Percentiles rank a stretch among this genome's conserved stretches.
Conservation (phyloP, 23 red algal genomes). For the Gracilariopsis chorda region DNA sequence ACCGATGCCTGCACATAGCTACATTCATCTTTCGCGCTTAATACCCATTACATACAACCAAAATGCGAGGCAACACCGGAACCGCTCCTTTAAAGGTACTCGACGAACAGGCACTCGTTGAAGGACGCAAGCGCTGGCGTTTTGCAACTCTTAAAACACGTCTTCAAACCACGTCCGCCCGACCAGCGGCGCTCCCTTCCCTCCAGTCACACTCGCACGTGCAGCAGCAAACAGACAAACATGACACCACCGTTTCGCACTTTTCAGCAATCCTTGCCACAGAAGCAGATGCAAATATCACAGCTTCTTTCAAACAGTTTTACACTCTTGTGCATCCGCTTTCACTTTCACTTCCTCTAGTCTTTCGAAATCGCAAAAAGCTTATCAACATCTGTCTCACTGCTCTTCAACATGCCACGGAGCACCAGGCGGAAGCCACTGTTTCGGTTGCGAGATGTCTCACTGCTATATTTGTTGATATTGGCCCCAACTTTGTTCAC, state of each 20-base stretch:
- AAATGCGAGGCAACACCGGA: constrained; percentile 21
- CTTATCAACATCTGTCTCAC: background rate
- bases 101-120: constrained; percentile 14
- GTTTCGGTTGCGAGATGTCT: constrained; percentile 42
- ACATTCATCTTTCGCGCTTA: too few species aligned
- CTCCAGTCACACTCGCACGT: background rate
- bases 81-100: constrained; percentile 47
- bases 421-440: constrained; percentile 27
- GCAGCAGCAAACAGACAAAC: background rate
- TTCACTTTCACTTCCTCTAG: constrained; percentile 30
- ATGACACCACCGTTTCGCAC: constrained; percentile 29
- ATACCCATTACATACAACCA: too few species aligned
- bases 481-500: constrained; percentile 30
- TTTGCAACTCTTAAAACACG: constrained; percentile 31
- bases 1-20: too few species aligned
- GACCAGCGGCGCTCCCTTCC: constrained; percentile 33
- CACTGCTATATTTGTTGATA: constrained; percentile 25
- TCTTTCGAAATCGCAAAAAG: constrained; percentile 33
- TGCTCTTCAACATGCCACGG: background rate
- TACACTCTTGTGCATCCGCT: constrained; percentile 24
- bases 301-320: constrained; percentile 39
- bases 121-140: constrained; percentile 45
- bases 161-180: constrained; percentile 35
- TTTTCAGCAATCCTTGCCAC: constrained; percentile 21
- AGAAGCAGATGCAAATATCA: constrained; percentile 22